Percentiles rank a stretch among this genome's conserved stretches.
phyloP scores from a whole-genome alignment of 2,329 filamentous ascomycete species.

The Coniochaeta ligniaria region DNA sequence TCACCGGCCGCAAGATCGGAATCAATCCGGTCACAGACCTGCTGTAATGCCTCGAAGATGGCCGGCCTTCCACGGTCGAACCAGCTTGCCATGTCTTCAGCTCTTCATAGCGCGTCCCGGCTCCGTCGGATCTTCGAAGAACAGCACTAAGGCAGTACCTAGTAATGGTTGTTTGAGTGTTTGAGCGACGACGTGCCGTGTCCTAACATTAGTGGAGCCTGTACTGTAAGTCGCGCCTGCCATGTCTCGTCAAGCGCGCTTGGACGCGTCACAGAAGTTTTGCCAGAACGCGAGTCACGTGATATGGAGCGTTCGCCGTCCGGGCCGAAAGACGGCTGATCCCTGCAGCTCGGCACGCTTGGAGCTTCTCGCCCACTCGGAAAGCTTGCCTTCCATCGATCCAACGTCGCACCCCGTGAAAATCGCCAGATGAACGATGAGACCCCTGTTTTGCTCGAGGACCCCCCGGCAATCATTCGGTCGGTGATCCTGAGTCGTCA shows the following conservation, averaged over 20 bases:
- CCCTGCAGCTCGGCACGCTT: background rate
- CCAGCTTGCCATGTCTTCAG: slow-evolving; percentile 29
- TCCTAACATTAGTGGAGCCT: background rate
- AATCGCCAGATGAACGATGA: background rate
- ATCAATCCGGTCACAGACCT: slow-evolving; percentile 31
- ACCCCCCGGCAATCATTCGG: background rate
- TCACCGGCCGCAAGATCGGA: slow-evolving; percentile 27
- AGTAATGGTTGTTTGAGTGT: too few relatives aligned
- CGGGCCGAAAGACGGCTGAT: background rate
- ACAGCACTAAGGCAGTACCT: too few relatives aligned
- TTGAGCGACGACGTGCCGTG: too few relatives aligned
- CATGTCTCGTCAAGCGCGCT: background rate
- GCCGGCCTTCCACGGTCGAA: slow-evolving; percentile 29
- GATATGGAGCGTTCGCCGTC: background rate
- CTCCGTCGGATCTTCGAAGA: background rate
- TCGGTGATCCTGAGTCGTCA: background rate
- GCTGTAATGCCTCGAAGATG: slow-evolving; percentile 30
- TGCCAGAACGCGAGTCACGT: background rate
- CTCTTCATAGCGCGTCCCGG: background rate
- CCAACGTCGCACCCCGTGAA: background rate
- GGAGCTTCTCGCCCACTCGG: background rate
- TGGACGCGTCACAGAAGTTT: background rate
- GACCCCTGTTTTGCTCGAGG: background rate
- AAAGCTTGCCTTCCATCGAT: slow-evolving; percentile 1
- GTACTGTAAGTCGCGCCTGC: background rate